These are phyloP conservation scores for Paxillus rubicundulus DNA, from an alignment of 768 basidiomycete genomes.

Conservation along the genomic window DNA sequence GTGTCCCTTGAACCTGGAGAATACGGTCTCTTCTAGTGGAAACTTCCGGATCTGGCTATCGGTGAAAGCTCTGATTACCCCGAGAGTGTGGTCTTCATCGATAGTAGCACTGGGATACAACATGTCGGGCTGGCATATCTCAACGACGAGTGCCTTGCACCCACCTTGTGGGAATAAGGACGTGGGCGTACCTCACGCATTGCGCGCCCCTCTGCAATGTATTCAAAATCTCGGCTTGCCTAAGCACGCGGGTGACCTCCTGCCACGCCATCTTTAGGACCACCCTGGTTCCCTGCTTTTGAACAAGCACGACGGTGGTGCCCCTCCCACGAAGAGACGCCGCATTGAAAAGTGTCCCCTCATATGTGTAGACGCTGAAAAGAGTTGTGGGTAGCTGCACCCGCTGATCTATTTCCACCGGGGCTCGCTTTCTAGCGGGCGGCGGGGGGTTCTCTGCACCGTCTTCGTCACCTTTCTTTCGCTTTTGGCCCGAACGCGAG, in stretches of 20 bases:
- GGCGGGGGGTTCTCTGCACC: not conserved
- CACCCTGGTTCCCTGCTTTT: not conserved
- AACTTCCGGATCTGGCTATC: not conserved
- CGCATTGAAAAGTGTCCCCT: not conserved
- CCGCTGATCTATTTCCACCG: not conserved
- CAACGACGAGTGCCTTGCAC: not conserved
- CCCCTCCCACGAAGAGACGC: not conserved
- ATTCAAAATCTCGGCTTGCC: not conserved
- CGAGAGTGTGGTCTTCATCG: not conserved
- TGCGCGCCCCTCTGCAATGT: not conserved
- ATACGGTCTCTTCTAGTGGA: not conserved
- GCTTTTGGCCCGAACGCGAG: not conserved
- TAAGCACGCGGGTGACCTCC: not conserved
- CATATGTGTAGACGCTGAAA: not conserved
- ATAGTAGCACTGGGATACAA: not conserved
- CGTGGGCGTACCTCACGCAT: not conserved
- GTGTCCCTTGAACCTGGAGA: not conserved
- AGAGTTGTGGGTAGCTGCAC: not conserved
- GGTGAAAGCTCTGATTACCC: not conserved
- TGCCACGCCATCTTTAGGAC: slow-evolving; percentile 2
- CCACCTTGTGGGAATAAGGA: not conserved
- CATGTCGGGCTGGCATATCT: not conserved
- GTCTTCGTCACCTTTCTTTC: not conserved
- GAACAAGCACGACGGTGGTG: not conserved
- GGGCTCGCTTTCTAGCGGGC: not conserved